Evolutionary conservation across 225 moss, liverwort and hornwort species (phyloP).

Genomic region (Rhytidiadelphus loreus): DNA sequence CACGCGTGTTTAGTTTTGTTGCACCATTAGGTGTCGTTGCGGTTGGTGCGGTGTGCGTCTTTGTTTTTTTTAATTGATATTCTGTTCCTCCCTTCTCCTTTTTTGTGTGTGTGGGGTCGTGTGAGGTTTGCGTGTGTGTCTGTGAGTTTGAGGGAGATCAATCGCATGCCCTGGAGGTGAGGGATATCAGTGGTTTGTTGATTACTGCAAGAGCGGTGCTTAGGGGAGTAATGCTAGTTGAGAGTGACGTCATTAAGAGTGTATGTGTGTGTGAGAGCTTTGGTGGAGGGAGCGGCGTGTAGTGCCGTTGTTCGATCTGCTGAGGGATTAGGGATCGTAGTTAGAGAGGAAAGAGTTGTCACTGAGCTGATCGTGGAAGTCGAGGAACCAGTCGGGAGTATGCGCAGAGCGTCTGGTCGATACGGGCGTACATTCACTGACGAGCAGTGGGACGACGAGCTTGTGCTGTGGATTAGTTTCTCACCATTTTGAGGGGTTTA

Average conservation of each 20-base stretch:
- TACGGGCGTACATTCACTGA: constrained; percentile 6
- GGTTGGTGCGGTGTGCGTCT: neutral
- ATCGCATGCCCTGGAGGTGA: neutral
- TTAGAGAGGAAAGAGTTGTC: neutral
- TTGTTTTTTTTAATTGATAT: neutral
- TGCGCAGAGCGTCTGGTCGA: constrained; percentile 1
- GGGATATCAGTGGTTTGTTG: neutral
- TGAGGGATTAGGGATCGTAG: neutral
- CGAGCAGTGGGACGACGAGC: neutral
- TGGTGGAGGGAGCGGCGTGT: neutral
- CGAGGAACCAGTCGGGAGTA: neutral
- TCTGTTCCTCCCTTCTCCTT: neutral
- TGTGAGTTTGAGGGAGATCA: neutral
- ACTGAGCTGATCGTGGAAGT: neutral
- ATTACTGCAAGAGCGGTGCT: neutral
- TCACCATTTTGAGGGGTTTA: neutral
- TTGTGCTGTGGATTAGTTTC: neutral
- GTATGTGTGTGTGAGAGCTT: neutral
- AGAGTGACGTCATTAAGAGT: neutral
- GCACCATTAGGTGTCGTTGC: neutral
- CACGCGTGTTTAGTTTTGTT: neutral
- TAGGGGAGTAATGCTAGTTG: neutral
- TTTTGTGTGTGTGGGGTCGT: neutral
- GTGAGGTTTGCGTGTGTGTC: neutral
- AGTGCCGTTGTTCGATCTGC: neutral